Base-by-base conservation (phyloP, 1,139 yeast genomes). In the Spencermartinsiella ligniputridi region DNA sequence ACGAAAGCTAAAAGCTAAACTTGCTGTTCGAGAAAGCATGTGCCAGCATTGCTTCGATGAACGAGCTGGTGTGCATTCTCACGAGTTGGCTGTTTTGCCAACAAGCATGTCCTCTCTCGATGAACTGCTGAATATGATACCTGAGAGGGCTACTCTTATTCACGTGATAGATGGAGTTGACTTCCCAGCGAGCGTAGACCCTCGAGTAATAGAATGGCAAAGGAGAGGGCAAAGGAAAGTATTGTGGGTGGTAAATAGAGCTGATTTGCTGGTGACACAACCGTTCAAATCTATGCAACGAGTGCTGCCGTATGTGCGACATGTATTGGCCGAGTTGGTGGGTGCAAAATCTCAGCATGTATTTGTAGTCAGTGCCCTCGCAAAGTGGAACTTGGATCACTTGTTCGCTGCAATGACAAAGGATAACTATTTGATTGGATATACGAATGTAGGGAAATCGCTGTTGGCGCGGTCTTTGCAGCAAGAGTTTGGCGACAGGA, bases 391-490 rank as follows among this genome's bases (percentile, higher is more conserved):
- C 38, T 55, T 76, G 3, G 62, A 65, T 4, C 56, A 59, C 1
- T 52, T 76, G 18, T 57, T 58, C 22, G 45, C 63, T 2, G 52
- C 60, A 9, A 59, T 78, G 20, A 71, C 76, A 0, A 57, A 66
- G 5, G 70, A 69, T 19, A 71, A 79, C 21, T 83, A 78, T 57
- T 62, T 88, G 29, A 68, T 87, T 11, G 96, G 97, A 1, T 74
- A 74, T 51, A 79, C 86, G 8, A 87, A 87, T 57, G 72, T 79
- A 13, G 97, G 97, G 1, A 88, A 88, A 60, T 79, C 94, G 1
- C 71, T 83, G 1, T 58, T 88, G 21, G 56, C 53, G 3, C 36
- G 43, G 19, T 34, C 44, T 6, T 20, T 56, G 35, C 43, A 52
- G 3, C 39, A 40, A 16, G 42, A 41, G 41, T 51, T 40, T 35